phyloP scores from a whole-genome alignment of 2,329 filamentous ascomycete genomes.

The Thermochaetoides dissita region DNA sequence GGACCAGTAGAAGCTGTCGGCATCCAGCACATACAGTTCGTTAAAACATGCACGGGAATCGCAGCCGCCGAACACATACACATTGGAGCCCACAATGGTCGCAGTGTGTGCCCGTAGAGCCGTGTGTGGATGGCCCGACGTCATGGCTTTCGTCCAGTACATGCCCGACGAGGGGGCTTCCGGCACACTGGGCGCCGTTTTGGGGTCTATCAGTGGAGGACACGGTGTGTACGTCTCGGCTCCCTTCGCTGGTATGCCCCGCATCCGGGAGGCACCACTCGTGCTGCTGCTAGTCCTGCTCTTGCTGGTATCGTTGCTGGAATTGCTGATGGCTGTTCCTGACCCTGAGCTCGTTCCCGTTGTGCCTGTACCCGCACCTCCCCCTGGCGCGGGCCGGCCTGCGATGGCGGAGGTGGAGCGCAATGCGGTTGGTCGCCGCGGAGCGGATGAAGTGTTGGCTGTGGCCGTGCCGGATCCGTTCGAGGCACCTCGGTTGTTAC shows the following conservation, averaged over 20 bases:
- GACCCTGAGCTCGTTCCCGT: too few relatives aligned
- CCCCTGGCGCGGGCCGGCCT: conserved; percentile 16
- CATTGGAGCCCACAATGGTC: conserved; percentile 50
- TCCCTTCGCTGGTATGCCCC: conserved; percentile 14
- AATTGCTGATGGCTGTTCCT: too few relatives aligned
- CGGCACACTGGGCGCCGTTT: conserved; percentile 43
- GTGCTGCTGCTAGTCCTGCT: too few relatives aligned
- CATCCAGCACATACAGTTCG: conserved; percentile 54
- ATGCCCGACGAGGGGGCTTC: conserved; percentile 54
- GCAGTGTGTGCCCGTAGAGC: conserved; percentile 53
- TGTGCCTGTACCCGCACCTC: too few relatives aligned
- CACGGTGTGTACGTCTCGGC: conserved; percentile 36
- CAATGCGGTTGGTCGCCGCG: conserved; percentile 28
- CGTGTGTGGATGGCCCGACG: conserved; percentile 48
- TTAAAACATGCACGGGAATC: conserved; percentile 55
- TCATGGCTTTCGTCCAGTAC: conserved; percentile 56
- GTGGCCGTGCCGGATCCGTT: too few relatives aligned
- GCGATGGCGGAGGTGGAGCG: conserved; percentile 42
- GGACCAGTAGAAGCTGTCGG: conserved; percentile 57
- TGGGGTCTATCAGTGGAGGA: conserved; percentile 42
- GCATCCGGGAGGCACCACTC: neutral
- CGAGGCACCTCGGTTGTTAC: too few relatives aligned
- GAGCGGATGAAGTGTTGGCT: too few relatives aligned
- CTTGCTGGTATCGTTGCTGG: too few relatives aligned
- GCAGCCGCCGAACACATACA: conserved; percentile 57